Conservation (phyloP, 371 early-diverging fungal species). For the Amoeboaphelidium protococcarum region DNA sequence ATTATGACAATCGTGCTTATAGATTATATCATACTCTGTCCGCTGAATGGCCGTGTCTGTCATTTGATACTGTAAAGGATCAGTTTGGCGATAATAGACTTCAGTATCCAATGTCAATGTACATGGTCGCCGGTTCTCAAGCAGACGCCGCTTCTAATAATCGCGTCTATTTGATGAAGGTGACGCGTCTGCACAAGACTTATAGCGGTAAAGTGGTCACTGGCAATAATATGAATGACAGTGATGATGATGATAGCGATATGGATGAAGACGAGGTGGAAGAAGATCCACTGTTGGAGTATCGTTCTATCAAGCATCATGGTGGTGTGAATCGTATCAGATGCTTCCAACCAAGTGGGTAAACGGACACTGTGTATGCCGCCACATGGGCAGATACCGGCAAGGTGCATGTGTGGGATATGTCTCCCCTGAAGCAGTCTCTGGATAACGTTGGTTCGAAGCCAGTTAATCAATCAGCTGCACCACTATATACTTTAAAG, state of each 20-base stretch:
- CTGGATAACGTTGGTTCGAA: conserved; percentile 43
- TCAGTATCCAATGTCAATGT: conserved; percentile 64
- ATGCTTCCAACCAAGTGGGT: conserved; percentile 3
- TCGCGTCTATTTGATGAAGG: conserved; percentile 71
- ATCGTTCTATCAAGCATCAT: conserved; percentile 42
- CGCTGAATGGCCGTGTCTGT: conserved; percentile 84
- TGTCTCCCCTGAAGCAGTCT: conserved; percentile 33
- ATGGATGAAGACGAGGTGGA: conserved; percentile 51
- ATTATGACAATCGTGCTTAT: conserved; percentile 77
- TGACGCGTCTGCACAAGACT: conserved; percentile 52
- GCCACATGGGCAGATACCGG: conserved; percentile 87
- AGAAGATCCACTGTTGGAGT: conserved; percentile 74
- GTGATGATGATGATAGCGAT: conserved; percentile 24
- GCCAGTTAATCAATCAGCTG: conserved; percentile 14
- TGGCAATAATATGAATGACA: not conserved
- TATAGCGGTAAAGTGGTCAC: conserved; percentile 15
- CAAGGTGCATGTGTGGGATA: conserved; percentile 69
- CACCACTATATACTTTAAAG: conserved; percentile 45
- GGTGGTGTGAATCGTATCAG: conserved; percentile 83
- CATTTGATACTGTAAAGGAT: conserved; percentile 72
- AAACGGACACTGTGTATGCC: conserved; percentile 27
- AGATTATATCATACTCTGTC: conserved; percentile 80
- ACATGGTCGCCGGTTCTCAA: conserved; percentile 83
- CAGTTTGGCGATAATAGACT: conserved; percentile 1
- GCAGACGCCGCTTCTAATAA: conserved; percentile 54